Evolutionary conservation across 2,329 filamentous ascomycete genomes (phyloP).

Genomic region (Verticillium nubilum): DNA sequence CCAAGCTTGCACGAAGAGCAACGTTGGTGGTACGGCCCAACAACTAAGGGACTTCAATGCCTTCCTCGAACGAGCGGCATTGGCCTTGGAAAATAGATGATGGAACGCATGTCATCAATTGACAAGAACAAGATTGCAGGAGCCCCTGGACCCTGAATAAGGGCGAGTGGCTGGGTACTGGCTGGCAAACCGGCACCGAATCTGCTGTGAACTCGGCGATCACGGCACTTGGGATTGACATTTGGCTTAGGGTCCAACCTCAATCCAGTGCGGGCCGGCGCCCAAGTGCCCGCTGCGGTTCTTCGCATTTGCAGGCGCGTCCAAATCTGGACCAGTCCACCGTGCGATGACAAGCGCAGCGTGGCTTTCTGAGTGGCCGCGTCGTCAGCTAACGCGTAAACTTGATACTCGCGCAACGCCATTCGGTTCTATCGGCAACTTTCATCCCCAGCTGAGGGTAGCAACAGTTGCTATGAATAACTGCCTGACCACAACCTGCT

Average conservation of each 20-base stretch:
- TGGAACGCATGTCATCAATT: not conserved
- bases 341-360: not conserved
- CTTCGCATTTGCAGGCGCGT: not conserved
- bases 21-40: slow-evolving; percentile 46
- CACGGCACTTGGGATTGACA: not conserved
- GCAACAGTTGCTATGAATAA: not conserved
- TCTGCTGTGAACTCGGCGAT: not conserved
- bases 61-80: slow-evolving; percentile 56
- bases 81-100: slow-evolving; percentile 40
- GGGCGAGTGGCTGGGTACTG: not conserved
- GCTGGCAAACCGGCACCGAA: not conserved
- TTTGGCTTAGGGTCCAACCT: not conserved
- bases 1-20: slow-evolving; percentile 44
- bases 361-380: not conserved
- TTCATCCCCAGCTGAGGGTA: not conserved
- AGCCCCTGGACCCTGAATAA: not conserved
- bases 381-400: not conserved
- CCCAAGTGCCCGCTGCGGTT: not conserved
- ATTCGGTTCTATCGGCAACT: not conserved
- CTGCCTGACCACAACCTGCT: not conserved
- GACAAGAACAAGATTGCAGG: not conserved
- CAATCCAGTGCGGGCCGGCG: not conserved
- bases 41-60: slow-evolving; percentile 58
- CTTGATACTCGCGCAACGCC: not conserved
- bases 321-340: not conserved